These are phyloP conservation scores for Gaultheria prostrata DNA, from an alignment of 148 eudicot genomes.

Conservation along the genomic window DNA sequence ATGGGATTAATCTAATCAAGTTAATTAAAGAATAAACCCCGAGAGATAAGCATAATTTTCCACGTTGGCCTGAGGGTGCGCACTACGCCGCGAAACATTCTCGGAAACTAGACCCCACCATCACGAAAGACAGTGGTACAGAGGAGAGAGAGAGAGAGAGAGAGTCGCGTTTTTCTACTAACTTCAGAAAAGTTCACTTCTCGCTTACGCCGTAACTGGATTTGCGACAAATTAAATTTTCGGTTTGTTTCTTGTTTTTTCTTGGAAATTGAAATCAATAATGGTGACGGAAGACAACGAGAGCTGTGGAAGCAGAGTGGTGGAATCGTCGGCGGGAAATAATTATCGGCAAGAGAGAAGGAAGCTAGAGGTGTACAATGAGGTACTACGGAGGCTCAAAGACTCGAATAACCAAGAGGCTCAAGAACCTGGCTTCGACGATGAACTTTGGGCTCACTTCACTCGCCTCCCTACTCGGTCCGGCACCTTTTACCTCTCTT, in stretches of 20 bases:
- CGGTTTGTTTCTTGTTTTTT: background rate
- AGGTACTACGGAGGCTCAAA: constrained; percentile 76
- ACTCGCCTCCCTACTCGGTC: constrained; percentile 66
- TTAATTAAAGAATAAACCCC: background rate
- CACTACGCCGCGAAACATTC: constrained; percentile 16
- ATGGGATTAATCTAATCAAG: background rate
- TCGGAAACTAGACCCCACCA: constrained; percentile 7
- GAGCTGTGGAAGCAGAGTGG: constrained; percentile 68
- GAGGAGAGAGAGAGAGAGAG: too few species aligned
- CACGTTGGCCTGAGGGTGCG: constrained; percentile 10
- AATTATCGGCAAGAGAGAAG: constrained; percentile 42
- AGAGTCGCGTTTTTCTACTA: too few species aligned
- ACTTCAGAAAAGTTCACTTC: background rate
- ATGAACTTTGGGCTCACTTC: constrained; percentile 89
- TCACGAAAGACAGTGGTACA: background rate
- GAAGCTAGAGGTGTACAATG: constrained; percentile 81
- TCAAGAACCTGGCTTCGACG: constrained; percentile 53
- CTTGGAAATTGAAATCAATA: background rate
- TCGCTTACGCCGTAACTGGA: background rate
- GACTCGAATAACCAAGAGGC: constrained; percentile 55
- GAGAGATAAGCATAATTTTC: background rate
- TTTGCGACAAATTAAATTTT: background rate
- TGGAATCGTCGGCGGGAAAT: constrained; percentile 43
- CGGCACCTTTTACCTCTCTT: constrained; percentile 34
- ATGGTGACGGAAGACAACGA: constrained; percentile 89